Percentiles rank a stretch among this genome's conserved stretches.
phyloP scores from a whole-genome alignment of 2,329 filamentous ascomycete species.

The Fusarium algeriense region DNA sequence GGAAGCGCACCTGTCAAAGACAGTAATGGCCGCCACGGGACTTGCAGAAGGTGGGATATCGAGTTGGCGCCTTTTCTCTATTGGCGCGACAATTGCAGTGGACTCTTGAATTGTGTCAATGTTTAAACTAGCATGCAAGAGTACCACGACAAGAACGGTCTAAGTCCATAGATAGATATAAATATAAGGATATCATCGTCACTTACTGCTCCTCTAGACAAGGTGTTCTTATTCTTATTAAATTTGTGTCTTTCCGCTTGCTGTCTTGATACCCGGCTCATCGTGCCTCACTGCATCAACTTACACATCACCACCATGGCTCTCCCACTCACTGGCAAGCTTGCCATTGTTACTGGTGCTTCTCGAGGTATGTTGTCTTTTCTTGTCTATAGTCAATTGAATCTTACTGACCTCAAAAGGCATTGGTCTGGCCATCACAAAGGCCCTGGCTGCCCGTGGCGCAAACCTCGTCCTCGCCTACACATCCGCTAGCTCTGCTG shows the following conservation, averaged over 20 bases:
- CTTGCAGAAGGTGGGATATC: constrained; percentile 9
- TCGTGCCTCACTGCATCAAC: background rate
- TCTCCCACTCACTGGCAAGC: constrained; percentile 74
- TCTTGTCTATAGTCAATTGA: background rate
- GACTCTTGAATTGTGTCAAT: constrained; percentile 8
- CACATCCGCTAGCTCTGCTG: constrained; percentile 37
- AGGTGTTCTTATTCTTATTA: background rate
- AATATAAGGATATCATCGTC: constrained; percentile 16
- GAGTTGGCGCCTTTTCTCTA: constrained; percentile 22
- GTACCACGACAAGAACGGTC: constrained; percentile 8
- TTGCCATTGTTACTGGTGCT: constrained; percentile 83
- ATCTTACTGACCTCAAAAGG: constrained; percentile 28
- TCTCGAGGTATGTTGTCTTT: constrained; percentile 71
- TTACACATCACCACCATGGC: constrained; percentile 48
- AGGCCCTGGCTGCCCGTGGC: constrained; percentile 45
- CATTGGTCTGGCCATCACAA: constrained; percentile 43
- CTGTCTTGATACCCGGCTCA: constrained; percentile 13
- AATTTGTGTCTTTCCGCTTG: constrained; percentile 3
- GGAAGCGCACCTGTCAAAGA: constrained; percentile 46
- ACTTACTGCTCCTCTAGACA: background rate
- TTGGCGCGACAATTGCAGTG: constrained; percentile 43
- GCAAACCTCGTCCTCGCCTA: constrained; percentile 47
- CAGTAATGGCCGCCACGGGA: constrained; percentile 35
- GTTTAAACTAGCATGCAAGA: constrained; percentile 14
- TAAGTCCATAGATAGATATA: constrained; percentile 1